Percentiles rank a stretch among this genome's conserved stretches.
Conservation (phyloP, 2,329 filamentous ascomycete species). For the Aspergillus luchuensis region DNA sequence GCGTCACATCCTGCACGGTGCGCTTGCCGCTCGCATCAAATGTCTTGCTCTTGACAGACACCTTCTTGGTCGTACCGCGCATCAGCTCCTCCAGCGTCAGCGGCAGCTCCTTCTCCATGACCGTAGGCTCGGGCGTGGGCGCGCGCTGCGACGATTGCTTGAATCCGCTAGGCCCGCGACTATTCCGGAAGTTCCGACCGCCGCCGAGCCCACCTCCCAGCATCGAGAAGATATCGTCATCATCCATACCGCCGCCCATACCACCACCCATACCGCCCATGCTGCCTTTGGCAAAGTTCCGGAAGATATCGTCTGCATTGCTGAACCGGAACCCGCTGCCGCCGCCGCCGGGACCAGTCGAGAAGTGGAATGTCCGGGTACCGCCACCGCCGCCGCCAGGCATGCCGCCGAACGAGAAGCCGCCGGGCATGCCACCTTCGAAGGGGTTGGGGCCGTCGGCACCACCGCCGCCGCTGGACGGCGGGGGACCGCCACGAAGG, state of each 20-base stretch:
- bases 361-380: slow-evolving; percentile 50
- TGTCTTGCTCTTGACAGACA: slow-evolving; percentile 96
- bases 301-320: slow-evolving; percentile 80
- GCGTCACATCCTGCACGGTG: slow-evolving; percentile 80
- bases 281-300: slow-evolving; percentile 71
- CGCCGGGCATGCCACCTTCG: slow-evolving; percentile 58
- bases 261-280: slow-evolving; percentile 53
- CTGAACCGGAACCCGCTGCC: slow-evolving; percentile 78
- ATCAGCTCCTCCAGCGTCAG: slow-evolving; percentile 87
- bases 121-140: slow-evolving; percentile 79
- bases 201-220: slow-evolving; percentile 46
- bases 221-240: slow-evolving; percentile 59
- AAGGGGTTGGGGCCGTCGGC: slow-evolving; percentile 62
- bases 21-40: slow-evolving; percentile 84
- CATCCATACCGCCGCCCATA: slow-evolving; percentile 52
- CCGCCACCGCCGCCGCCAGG: slow-evolving; percentile 51
- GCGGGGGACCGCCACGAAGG: slow-evolving; percentile 72
- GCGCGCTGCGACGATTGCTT: slow-evolving; percentile 35
- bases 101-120: slow-evolving; percentile 80
- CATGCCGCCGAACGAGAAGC: slow-evolving; percentile 55
- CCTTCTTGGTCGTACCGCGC: slow-evolving; percentile 87
- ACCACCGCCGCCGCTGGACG: slow-evolving; percentile 61
- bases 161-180: slow-evolving; percentile 32
- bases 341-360: slow-evolving; percentile 54
- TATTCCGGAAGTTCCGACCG: slow-evolving; percentile 45